phyloP scores from a whole-genome alignment of 805 yeast genomes.

The Ascoidea asiatica region DNA sequence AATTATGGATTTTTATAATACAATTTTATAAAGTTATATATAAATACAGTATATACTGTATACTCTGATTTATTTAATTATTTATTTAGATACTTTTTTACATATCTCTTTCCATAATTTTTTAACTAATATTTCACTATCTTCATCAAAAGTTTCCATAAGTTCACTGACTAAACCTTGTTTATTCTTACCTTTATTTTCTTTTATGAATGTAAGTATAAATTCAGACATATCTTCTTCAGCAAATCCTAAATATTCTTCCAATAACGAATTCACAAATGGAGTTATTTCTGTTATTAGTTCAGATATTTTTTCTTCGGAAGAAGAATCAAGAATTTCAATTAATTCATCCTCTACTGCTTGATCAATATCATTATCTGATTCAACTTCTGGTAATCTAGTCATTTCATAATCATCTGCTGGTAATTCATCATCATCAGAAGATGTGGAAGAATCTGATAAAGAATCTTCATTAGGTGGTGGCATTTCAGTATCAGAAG shows the following conservation, averaged over 20 bases:
- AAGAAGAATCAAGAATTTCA: neutral
- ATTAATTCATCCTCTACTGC: conserved; percentile 2
- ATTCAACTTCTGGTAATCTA: neutral
- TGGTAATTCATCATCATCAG: neutral
- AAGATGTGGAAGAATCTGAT: neutral
- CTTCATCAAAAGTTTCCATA: conserved; percentile 37
- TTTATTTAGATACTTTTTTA: too few relatives aligned
- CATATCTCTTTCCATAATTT: conserved; percentile 20
- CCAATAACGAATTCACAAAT: conserved; percentile 29
- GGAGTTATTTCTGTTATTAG: conserved; percentile 17
- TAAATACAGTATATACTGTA: neutral
- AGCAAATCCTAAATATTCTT: conserved; percentile 36
- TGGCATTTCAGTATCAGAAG: neutral
- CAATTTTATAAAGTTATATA: neutral
- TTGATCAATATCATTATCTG: conserved; percentile 9
- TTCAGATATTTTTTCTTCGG: conserved; percentile 9
- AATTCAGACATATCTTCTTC: conserved; percentile 37
- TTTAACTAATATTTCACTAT: conserved; percentile 27
- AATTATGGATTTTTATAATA: neutral
- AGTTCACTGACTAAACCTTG: conserved; percentile 29
- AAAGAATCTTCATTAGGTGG: neutral
- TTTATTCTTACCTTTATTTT: conserved; percentile 18
- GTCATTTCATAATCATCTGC: neutral
- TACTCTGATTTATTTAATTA: neutral
- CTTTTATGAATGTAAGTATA: conserved; percentile 24